Evolutionary conservation across 371 early-diverging fungal genomes (phyloP).

Genomic region (Zopfochytrium polystomum): DNA sequence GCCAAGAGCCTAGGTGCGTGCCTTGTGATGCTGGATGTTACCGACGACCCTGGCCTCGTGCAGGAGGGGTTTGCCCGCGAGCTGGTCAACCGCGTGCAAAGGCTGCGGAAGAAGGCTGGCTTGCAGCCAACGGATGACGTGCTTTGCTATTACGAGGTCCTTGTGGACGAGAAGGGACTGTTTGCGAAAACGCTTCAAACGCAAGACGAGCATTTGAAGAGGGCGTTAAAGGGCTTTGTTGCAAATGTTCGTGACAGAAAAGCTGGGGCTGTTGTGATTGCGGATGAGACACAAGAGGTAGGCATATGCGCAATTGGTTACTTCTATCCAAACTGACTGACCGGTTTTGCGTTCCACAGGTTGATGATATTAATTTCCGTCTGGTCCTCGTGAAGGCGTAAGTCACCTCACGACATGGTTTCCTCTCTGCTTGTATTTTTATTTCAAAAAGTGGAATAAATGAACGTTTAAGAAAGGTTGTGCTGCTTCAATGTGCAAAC

Average conservation of each 20-base stretch:
- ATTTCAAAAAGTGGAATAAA: no score
- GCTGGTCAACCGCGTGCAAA: conserved; percentile 95
- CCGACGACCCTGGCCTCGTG: conserved; percentile 76
- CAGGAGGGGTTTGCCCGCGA: conserved; percentile 96
- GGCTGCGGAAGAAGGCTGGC: no score
- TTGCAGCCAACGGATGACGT: conserved; percentile 93
- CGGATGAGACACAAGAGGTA: conserved; percentile 76
- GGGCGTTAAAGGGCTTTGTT: conserved; percentile 62
- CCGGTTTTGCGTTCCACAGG: no score
- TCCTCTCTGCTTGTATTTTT: no score
- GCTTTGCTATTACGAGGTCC: conserved; percentile 72
- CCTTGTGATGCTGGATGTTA: conserved; percentile 85
- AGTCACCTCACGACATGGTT: no score
- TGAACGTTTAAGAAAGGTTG: no score
- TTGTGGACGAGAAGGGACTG: conserved; percentile 64
- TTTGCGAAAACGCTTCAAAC: conserved; percentile 65
- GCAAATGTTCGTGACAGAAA: conserved; percentile 17
- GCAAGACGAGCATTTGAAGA: conserved; percentile 67
- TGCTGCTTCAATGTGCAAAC: no score
- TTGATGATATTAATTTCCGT: no score
- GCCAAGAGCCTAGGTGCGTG: conserved; percentile 56
- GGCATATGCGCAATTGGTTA: no score
- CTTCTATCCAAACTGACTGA: no score
- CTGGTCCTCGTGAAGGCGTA: no score
- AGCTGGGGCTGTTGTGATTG: conserved; percentile 52